A percentile compares a stretch with the other conserved stretches of the same genome.
These are phyloP conservation scores for Rhododendron ovatum DNA, from an alignment of 148 eudicot species.

Conservation along the genomic window DNA sequence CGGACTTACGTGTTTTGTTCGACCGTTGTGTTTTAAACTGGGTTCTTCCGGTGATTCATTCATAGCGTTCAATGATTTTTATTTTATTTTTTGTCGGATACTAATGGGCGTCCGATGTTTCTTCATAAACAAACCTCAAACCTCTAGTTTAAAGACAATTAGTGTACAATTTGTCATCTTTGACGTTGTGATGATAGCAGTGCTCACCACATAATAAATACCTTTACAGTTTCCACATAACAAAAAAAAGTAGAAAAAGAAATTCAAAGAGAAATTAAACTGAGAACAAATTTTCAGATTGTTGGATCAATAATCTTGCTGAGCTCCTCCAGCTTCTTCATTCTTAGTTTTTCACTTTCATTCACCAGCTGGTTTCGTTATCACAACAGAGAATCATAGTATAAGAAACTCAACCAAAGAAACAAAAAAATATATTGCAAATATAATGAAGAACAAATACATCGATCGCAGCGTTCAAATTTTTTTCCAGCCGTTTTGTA, in stretches of 20 bases:
- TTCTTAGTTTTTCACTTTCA: conserved; percentile 41
- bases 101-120: not conserved
- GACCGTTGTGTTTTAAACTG: not conserved
- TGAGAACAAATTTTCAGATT: not conserved
- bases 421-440: not conserved
- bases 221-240: not conserved
- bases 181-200: not conserved
- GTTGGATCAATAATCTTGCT: conserved; percentile 27
- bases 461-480: not conserved
- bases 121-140: not conserved
- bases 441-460: not conserved
- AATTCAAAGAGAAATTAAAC: not conserved
- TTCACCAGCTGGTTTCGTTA: conserved; percentile 27
- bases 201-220: not conserved
- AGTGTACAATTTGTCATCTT: not conserved
- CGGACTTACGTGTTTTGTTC: not conserved
- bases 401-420: not conserved
- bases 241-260: not conserved
- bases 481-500: not conserved
- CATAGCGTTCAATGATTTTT: not conserved
- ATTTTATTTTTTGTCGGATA: not conserved
- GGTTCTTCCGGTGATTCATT: not conserved
- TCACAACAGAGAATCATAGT: not conserved
- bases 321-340: conserved; percentile 42
- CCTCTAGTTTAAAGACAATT: not conserved